Base-by-base conservation (phyloP, 2,329 filamentous ascomycete genomes). In the Juglanconis oblonga region DNA sequence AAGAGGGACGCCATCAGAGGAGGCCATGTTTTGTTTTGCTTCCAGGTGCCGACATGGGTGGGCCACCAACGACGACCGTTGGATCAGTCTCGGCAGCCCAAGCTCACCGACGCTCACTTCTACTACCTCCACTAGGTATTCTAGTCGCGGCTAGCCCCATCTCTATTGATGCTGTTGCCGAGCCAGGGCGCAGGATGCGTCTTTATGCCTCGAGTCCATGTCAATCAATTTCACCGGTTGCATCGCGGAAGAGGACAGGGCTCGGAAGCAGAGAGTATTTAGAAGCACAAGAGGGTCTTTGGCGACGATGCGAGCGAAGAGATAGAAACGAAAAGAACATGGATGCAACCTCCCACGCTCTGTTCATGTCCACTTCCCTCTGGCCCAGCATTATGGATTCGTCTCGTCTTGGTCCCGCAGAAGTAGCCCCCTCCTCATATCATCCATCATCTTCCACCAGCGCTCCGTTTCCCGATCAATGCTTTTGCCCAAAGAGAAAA, bases 261-360 rank as follows among this genome's bases (percentile, higher is more conserved):
- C 24, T 24, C 24, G 24, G 24, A 24, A 24, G 24, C 24, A 24
- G 24, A 24, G 24, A 24, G 24, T 24, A 24, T 24, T 24, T 24
- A 24, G 24, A 24, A 24, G 24, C 24, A 24, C 24, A 24, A 24
- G 24, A 24, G 24, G 24, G 44, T 57, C 55, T 42, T 52, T 44
- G 33, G 47, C 7, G 11, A 51, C 72, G 24, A 38, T 52, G 47
- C 36, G 45, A 40, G 47, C 36, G 11, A 49, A 47, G 50, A 44
- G n/a, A 58, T 38, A 24, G 13, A 45, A 6, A 44, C 40, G 4
- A 31, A 58, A 33, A 58, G 49, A 51, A 47, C 49, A 56, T 56
- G 31, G 40, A 56, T 56, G 53, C 53, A 42, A 14, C 53, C 24
- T 24, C 24, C 2, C 24, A 24, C 24, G 24, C 24, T 24, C 24